Evolutionary conservation across 805 yeast genomes (phyloP).

Genomic region (Isabelozyma rhagii): DNA sequence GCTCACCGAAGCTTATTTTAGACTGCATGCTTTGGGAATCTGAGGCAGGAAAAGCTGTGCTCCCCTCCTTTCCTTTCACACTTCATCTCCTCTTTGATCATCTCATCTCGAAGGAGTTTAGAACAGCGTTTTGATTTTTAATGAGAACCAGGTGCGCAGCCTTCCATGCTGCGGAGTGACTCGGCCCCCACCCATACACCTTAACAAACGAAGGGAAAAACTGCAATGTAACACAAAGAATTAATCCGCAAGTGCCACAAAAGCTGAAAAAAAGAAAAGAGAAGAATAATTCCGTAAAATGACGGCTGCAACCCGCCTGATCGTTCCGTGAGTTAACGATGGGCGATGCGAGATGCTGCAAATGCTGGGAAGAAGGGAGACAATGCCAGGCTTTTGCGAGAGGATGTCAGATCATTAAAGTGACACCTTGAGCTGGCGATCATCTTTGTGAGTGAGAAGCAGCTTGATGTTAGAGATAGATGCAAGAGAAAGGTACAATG

Average conservation of each 20-base stretch:
- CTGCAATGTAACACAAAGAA: neutral
- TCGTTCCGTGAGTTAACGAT: too few relatives aligned
- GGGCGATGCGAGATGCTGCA: neutral
- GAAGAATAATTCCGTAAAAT: neutral
- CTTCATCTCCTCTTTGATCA: neutral
- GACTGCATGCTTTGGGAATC: too few relatives aligned
- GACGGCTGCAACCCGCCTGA: neutral
- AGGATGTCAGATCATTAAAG: too few relatives aligned
- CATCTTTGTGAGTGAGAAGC: too few relatives aligned
- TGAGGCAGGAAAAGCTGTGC: neutral
- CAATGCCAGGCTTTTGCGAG: too few relatives aligned
- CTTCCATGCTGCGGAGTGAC: neutral
- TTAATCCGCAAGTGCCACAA: neutral
- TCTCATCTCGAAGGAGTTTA: neutral
- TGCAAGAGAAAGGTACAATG: too few relatives aligned
- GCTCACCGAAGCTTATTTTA: neutral
- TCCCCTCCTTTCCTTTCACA: neutral
- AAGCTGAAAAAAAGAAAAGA: neutral
- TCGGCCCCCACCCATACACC: neutral
- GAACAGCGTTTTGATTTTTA: neutral
- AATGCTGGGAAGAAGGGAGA: neutral
- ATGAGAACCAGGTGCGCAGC: neutral
- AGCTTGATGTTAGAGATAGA: too few relatives aligned
- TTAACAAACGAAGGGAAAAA: neutral
- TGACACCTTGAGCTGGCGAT: too few relatives aligned